Evolutionary conservation across 2,329 filamentous ascomycete genomes (phyloP).

Genomic region (Lithohypha guttulata): DNA sequence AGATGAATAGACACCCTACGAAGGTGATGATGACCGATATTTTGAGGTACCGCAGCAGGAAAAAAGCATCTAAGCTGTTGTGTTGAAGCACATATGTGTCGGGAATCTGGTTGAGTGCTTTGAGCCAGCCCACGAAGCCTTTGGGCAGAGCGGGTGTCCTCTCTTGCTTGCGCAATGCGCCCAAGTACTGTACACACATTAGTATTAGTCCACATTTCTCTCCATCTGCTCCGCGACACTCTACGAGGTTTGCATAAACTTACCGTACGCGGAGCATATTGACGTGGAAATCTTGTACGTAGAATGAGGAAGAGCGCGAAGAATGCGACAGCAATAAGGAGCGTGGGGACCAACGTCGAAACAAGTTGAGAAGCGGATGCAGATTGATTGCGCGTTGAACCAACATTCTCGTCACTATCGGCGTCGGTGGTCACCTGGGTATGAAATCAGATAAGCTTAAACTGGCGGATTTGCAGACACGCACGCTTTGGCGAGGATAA

Average conservation of each 20-base stretch:
- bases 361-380: constrained; percentile 38
- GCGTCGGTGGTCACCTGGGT: constrained; percentile 8
- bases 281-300: constrained; percentile 38
- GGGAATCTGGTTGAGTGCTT: constrained; percentile 51
- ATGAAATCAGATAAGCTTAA: no score
- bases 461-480: no score
- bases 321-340: constrained; percentile 35
- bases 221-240: no score
- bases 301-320: constrained; percentile 42
- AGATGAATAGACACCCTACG: constrained; percentile 72
- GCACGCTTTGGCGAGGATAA: no score
- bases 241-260: no score
- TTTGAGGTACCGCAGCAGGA: constrained; percentile 80
- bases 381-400: constrained; percentile 21
- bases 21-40: constrained; percentile 68
- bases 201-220: no score
- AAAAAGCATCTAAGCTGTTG: constrained; percentile 82
- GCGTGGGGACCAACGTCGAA: constrained; percentile 38
- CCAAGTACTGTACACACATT: no score
- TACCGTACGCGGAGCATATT: constrained; percentile 47
- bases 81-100: constrained; percentile 80
- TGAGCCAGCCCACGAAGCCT: constrained; percentile 58
- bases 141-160: constrained; percentile 49
- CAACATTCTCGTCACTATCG: constrained; percentile 24
- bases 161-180: constrained; percentile 41